Percentiles rank a stretch among this genome's conserved stretches.
phyloP scores from a whole-genome alignment of 169 alveolate genomes.

The Toxoplasma gondii region DNA sequence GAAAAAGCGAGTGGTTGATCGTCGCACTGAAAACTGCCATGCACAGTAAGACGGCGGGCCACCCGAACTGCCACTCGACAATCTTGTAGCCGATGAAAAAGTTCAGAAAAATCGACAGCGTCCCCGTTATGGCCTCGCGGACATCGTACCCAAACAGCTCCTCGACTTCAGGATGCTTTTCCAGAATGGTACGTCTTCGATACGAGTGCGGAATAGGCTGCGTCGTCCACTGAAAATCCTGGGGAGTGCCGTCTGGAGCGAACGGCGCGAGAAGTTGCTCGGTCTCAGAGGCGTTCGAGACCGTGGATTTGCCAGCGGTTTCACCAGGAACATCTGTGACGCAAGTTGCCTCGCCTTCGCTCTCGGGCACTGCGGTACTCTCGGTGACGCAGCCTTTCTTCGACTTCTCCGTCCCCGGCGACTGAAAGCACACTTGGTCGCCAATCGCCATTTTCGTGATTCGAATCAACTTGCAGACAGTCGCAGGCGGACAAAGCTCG shows the following conservation, averaged over 20 bases:
- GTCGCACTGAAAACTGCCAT: slow-evolving; percentile 76
- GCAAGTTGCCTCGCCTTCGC: not conserved
- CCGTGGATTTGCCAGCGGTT: not conserved
- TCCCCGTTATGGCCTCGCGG: slow-evolving; percentile 57
- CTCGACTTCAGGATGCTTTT: slow-evolving; percentile 70
- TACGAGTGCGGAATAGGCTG: slow-evolving; percentile 69
- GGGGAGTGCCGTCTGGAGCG: slow-evolving; percentile 14
- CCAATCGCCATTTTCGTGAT: not conserved
- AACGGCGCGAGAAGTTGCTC: not conserved
- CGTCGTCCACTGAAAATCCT: slow-evolving; percentile 36
- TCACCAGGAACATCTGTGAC: not conserved
- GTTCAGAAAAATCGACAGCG: slow-evolving; percentile 34
- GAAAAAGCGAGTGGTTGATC: slow-evolving; percentile 74
- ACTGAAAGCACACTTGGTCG: not conserved
- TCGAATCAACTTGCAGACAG: too few species aligned
- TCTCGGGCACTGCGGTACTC: not conserved
- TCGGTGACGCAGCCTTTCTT: not conserved
- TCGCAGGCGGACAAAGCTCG: too few species aligned
- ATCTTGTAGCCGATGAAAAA: slow-evolving; percentile 34
- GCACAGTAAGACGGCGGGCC: slow-evolving; percentile 41
- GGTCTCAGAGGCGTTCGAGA: not conserved
- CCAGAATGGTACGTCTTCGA: slow-evolving; percentile 69
- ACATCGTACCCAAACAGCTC: slow-evolving; percentile 67
- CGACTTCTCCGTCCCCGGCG: not conserved
- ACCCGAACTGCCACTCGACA: slow-evolving; percentile 43